These are phyloP conservation scores for Arthrobotrys iridis DNA, from an alignment of 2,329 filamentous ascomycete genomes.

Conservation along the genomic window DNA sequence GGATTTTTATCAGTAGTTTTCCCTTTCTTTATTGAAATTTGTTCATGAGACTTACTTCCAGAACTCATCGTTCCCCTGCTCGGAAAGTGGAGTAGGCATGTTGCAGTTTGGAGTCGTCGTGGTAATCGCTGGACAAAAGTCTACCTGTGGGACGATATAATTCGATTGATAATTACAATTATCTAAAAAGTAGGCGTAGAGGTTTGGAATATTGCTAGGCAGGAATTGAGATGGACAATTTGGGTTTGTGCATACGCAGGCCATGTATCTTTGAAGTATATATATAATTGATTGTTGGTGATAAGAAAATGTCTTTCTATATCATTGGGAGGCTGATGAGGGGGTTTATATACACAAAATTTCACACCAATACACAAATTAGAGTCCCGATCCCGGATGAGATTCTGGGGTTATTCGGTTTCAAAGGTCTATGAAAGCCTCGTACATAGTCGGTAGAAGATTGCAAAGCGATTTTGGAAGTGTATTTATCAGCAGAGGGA, in stretches of 20 bases:
- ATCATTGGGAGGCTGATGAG: not conserved
- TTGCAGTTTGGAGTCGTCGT: no score
- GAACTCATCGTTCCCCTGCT: constrained; percentile 34
- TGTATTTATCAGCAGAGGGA: constrained; percentile 52
- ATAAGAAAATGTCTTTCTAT: not conserved
- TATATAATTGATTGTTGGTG: no score
- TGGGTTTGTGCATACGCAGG: not conserved
- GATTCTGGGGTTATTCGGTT: constrained; percentile 5
- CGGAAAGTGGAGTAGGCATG: constrained; percentile 33
- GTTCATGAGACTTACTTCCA: constrained; percentile 29
- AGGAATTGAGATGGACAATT: not conserved
- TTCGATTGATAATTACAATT: not conserved
- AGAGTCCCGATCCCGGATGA: not conserved
- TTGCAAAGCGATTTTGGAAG: not conserved
- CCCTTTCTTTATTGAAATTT: not conserved
- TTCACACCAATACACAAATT: not conserved
- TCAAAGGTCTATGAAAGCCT: not conserved
- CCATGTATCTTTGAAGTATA: not conserved
- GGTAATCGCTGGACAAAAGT: not conserved
- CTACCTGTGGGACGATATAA: not conserved
- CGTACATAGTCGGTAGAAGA: constrained; percentile 20
- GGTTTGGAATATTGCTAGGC: constrained; percentile 17
- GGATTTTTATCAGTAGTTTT: not conserved
- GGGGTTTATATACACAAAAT: constrained; percentile 36
- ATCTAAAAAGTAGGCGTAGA: not conserved